phyloP scores from a whole-genome alignment of 305 asterid species.

The Ruellia speciosa region DNA sequence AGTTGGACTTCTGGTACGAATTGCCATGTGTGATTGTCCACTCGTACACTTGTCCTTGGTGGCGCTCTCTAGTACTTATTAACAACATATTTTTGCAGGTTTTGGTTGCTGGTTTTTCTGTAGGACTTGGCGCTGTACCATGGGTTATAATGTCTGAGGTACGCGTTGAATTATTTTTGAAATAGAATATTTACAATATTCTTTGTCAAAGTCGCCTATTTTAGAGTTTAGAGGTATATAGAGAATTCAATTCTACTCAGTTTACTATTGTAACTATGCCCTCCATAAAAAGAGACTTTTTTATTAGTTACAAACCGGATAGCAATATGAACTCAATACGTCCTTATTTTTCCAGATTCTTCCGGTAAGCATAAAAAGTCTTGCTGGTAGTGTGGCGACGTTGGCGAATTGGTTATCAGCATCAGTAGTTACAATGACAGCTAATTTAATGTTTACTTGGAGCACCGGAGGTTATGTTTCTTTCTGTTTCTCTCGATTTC shows the following conservation, averaged over 20 bases:
- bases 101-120: constrained; percentile 70
- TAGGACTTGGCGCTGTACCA: constrained; percentile 79
- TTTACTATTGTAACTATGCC: no score
- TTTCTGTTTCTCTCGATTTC: constrained; percentile 24
- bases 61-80: not conserved
- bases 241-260: no score
- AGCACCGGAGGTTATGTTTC: constrained; percentile 66
- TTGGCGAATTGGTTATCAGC: constrained; percentile 75
- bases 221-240: no score
- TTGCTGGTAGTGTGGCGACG: constrained; percentile 89
- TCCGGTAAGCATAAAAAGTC: constrained; percentile 77
- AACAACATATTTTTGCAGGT: constrained; percentile 31
- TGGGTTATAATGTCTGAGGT: constrained; percentile 97
- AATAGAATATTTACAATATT: no score
- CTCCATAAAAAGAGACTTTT: no score
- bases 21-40: constrained; percentile 12
- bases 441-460: constrained; percentile 76
- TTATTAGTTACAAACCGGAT: no score
- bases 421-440: constrained; percentile 64
- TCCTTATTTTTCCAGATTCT: constrained; percentile 51
- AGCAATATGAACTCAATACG: no score
- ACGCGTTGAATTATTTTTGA: constrained; percentile 16
- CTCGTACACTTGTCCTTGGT: not conserved
- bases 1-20: constrained; percentile 63
- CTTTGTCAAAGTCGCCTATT: no score